Evolutionary conservation across 2,329 filamentous ascomycete species (phyloP).

Genomic region (Cadophora gregata): DNA sequence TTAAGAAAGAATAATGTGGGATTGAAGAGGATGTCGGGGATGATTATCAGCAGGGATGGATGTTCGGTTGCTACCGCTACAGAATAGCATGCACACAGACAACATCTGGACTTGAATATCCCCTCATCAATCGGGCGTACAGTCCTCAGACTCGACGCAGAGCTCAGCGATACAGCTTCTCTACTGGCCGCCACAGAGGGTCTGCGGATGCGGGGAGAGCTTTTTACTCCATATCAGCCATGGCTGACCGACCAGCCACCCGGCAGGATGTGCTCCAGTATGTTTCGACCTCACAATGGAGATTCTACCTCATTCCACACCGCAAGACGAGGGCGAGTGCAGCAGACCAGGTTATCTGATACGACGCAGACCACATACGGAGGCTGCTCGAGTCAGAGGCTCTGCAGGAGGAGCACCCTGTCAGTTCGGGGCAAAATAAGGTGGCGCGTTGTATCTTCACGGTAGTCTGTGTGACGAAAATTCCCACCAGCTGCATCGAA

Average conservation of each 20-base stretch:
- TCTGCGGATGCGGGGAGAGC: neutral
- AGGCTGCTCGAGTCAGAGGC: neutral
- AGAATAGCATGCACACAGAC: neutral
- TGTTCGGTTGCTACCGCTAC: neutral
- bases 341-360: neutral
- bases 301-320: neutral
- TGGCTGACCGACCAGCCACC: neutral
- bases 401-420: neutral
- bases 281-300: neutral
- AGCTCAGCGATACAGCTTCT: neutral
- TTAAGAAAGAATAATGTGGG: neutral
- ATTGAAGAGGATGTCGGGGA: neutral
- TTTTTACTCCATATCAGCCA: constrained; percentile 1
- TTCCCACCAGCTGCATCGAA: neutral
- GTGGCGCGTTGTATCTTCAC: neutral
- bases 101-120: neutral
- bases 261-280: neutral
- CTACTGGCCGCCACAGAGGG: neutral
- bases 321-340: neutral
- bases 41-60: constrained; percentile 2
- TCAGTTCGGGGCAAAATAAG: neutral
- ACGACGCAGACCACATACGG: neutral
- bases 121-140: neutral
- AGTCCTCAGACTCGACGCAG: neutral
- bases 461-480: neutral